phyloP scores from a whole-genome alignment of 257 asterid species.

The Gentiana dahurica region DNA sequence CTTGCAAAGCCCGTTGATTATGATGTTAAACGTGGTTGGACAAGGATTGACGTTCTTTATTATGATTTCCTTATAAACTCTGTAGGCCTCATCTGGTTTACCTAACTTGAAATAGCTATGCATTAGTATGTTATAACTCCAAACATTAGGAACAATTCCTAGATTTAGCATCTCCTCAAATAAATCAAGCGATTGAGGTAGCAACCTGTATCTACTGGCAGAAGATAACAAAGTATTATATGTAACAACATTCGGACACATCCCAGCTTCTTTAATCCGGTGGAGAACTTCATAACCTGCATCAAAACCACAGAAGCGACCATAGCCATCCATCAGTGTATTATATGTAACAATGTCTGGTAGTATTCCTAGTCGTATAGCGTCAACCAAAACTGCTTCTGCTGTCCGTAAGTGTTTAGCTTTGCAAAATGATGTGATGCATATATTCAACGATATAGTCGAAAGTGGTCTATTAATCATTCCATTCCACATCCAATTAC shows the following conservation, averaged over 20 bases:
- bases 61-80: constrained; percentile 47
- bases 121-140: constrained; percentile 88
- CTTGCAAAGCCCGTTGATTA: constrained; percentile 75
- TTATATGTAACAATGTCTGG: constrained; percentile 82
- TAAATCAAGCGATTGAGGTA: constrained; percentile 44
- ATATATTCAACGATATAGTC: constrained; percentile 67
- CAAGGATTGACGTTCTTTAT: constrained; percentile 35
- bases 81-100: constrained; percentile 59
- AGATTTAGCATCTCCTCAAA: constrained; percentile 55
- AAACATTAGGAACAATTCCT: constrained; percentile 56
- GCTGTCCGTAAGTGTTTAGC: constrained; percentile 67
- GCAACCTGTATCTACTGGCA: constrained; percentile 38
- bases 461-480: constrained; percentile 46
- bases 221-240: constrained; percentile 78
- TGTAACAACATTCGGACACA: constrained; percentile 56
- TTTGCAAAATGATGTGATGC: constrained; percentile 75
- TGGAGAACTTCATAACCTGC: constrained; percentile 47
- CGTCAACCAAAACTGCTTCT: constrained; percentile 70
- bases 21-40: constrained; percentile 52
- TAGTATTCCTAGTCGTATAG: constrained; percentile 59
- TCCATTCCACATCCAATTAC: constrained; percentile 29
- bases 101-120: constrained; percentile 58
- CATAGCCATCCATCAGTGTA: constrained; percentile 65
- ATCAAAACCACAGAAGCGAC: constrained; percentile 52
- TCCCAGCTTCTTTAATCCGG: constrained; percentile 79